Base-by-base conservation (phyloP, 768 basidiomycete species). In the Pleurotus djamor region DNA sequence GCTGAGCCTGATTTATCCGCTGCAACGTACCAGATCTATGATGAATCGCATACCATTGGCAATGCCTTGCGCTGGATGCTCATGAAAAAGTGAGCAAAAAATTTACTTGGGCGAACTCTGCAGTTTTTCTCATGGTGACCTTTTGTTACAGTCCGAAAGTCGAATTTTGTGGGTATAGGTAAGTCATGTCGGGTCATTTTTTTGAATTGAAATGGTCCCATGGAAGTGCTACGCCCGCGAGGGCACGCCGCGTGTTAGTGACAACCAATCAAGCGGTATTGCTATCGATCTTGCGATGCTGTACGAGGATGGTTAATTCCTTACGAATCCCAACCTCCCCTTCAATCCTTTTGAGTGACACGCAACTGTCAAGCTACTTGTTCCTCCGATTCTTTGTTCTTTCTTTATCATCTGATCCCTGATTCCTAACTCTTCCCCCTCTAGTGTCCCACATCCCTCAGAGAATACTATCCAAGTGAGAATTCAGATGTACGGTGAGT, bases 401-500 rank as follows among this genome's bases (percentile, higher is more conserved):
- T 35, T 45, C 58, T 58, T 58, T 63, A 10, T n/a, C 10, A 28
- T 28, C 21, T 41, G 38, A 41, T 4, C 38, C 38, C 38, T 41
- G 9, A 9, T 28, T 54, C 33, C 47, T 32, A 63, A 54, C 17
- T 60, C 57, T 49, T 45, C 10, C 38, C 51, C 21, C 34, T 57
- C 1, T 65, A 93, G 91, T 66, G 89, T 84, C 36, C 97, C 97
- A 2, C 97, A 98, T 77, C 97, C 97, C 3, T 97, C 96, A 8
- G 97, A 99, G 77, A 91, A 93, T 65, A 88, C 91, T 66, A 97
- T 99, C 67, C 92, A 98, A 67, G 77, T 98, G 32, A 91, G 97
- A n/a, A 94, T 98, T 60, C 96, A 98, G 83, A 98, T 98, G 96
- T 97, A 98, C 65, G 95, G 95, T 98, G 66, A 62, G 94, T 79